Base-by-base conservation (phyloP, 371 early-diverging fungal species). In the Mucor ambiguus region DNA sequence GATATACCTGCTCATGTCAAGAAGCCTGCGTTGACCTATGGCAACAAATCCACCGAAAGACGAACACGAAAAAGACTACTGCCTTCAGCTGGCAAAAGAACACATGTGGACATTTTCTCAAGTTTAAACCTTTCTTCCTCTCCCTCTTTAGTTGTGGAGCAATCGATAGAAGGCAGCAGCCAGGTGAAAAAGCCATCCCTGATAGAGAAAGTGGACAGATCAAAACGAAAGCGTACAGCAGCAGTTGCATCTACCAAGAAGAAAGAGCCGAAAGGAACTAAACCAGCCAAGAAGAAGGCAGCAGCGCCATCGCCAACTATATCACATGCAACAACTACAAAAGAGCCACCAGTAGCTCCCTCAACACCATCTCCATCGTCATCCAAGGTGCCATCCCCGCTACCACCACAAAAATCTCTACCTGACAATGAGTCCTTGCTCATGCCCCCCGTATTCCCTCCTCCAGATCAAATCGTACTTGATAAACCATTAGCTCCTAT, bases 61-160 rank as follows among this genome's bases (percentile, higher is more conserved):
- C 20, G 20, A 43, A 32, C 16, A 12, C 44, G 37, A 6, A 22
- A 38, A 11, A 48, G 30, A 49, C 3, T 20, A 10, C 3, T 24
- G 30, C 29, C 32, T 2, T 57, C 48, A 2, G 14, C 18, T 14
- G 37, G 35, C 12, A 35, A 41, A 24, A 24, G n/a, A 12, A 16
- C 60, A 1, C 14, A 24, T 29, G 35, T 66, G 1, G 33, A 66
- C 16, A 66, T 66, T 4, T 66, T 66, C 22, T 46, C 66, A 3
- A 49, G 46, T 26, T 26, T 62, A 14, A 24, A 62, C 22, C 12
- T 52, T 4, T 26, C 41, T 1, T 41, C 24, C 2, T 28, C 52
- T 52, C 14, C 52, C 8, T 28, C 52, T 14, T 52, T 52, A 28
- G 12, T 10, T 41, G 16, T 14, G 10, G 46, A 44, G 10, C 44